Base-by-base conservation (phyloP, 2,329 filamentous ascomycete genomes). In the Diaporthe humulicola region DNA sequence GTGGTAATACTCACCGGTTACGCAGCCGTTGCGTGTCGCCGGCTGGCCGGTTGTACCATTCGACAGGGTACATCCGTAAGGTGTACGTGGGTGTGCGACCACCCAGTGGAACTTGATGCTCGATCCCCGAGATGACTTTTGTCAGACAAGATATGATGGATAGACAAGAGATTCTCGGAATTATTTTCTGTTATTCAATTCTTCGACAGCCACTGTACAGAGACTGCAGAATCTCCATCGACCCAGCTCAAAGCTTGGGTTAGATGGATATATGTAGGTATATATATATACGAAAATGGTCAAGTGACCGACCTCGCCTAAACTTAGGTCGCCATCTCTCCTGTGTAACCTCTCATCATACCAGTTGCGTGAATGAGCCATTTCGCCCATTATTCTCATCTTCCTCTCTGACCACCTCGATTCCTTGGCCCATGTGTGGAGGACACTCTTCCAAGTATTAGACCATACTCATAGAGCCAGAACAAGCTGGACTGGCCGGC, bases 261-360 rank as follows among this genome's bases (percentile, higher is more conserved):
- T 22, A 61, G 70, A 36, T 72, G 57, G 15, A 22, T 38, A 12
- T 61, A 71, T 15, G 28, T 30, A 64, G 61, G 36, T 64, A 56
- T 42, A 64, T 67, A 67, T 66, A 15, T 64, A 60, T 25, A 67
- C 25, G 70, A 48, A 64, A 72, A 45, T 14, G 70, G 70, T 64
- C 45, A 64, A 64, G 33, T 64, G 70, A 54, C 57, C 45, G 70
- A 54, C 57, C 45, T 30, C 15, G 57, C 52, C 45, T 36, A 56
- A 2, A 64, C 33, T 40, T 45, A 38, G 70, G 70, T 19, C 70
- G 70, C 28, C 56, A 52, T 45, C 15, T 40, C 48, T 28, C 64
- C 33, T 52, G 42, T 17, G 42, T 40, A 30, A 19, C n/a, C 25
- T 45, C 30, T 69, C 48, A 6, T 66, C 40, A 52, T 54, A 28